Conservation (phyloP, 1,139 yeast species). For the Arxiozyma bovina region DNA sequence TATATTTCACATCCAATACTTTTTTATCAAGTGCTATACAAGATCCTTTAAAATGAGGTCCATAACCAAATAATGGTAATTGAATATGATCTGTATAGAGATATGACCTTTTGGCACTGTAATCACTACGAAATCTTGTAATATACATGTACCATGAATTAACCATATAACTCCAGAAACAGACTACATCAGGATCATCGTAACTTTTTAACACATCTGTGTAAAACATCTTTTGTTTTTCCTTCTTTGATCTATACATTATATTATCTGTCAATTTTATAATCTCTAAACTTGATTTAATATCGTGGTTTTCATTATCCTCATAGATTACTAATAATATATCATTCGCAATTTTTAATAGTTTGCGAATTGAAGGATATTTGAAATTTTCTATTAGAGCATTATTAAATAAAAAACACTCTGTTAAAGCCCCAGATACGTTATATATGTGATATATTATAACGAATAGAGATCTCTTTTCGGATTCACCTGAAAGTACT, state of each 20-base stretch:
- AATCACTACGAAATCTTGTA: too few relatives aligned
- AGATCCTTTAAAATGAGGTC: not conserved
- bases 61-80: not conserved
- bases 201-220: not conserved
- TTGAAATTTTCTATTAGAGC: not conserved
- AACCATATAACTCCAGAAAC: not conserved
- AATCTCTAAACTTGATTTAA: not conserved
- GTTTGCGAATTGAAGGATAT: not conserved
- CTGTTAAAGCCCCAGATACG: not conserved
- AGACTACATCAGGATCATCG: not conserved
- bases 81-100: not conserved
- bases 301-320: not conserved
- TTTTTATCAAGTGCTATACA: not conserved
- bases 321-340: not conserved
- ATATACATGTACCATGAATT: not conserved
- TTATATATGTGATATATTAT: not conserved
- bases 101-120: not conserved
- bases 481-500: not conserved
- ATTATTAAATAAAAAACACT: too few relatives aligned
- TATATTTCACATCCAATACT: not conserved
- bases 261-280: not conserved
- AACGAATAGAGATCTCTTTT: not conserved
- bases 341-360: not conserved
- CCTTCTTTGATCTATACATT: not conserved
- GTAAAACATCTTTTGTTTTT: too few relatives aligned